Conservation (phyloP, 1,284 basidiomycete genomes). For the Cutaneotrichosporon cyanovorans region DNA sequence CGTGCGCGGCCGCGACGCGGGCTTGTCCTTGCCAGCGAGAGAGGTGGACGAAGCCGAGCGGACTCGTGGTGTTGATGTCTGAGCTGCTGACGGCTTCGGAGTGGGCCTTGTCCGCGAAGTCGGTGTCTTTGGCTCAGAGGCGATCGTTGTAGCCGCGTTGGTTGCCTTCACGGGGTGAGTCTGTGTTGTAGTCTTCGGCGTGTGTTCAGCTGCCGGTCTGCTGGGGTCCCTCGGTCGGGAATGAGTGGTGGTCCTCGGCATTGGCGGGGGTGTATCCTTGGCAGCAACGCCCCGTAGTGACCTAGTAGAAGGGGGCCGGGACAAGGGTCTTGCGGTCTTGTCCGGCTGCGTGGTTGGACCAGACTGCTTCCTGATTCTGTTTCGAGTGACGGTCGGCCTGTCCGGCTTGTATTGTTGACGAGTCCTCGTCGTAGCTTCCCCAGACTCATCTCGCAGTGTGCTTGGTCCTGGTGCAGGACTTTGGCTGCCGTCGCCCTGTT, state of each 20-base stretch:
- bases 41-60: conserved; percentile 6
- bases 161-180: not conserved
- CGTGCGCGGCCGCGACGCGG: conserved; percentile 10
- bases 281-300: too few relatives aligned
- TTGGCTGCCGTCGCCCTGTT: too few relatives aligned
- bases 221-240: not conserved
- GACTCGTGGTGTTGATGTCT: not conserved
- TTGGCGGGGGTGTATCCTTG: not conserved
- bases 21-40: conserved; percentile 4
- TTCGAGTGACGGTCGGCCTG: too few relatives aligned
- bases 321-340: not conserved
- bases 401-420: too few relatives aligned
- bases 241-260: not conserved
- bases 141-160: too few relatives aligned
- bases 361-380: too few relatives aligned
- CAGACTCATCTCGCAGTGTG: too few relatives aligned
- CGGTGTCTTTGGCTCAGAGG: too few relatives aligned
- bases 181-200: not conserved
- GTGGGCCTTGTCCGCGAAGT: too few relatives aligned
- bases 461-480: too few relatives aligned
- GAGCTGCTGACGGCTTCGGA: not conserved
- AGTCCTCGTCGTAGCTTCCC: too few relatives aligned
- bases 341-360: not conserved
- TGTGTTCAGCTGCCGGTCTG: too few relatives aligned
- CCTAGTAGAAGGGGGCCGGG: not conserved